Conservation (phyloP, 2,329 filamentous ascomycete genomes). For the Epichloe elymi region DNA sequence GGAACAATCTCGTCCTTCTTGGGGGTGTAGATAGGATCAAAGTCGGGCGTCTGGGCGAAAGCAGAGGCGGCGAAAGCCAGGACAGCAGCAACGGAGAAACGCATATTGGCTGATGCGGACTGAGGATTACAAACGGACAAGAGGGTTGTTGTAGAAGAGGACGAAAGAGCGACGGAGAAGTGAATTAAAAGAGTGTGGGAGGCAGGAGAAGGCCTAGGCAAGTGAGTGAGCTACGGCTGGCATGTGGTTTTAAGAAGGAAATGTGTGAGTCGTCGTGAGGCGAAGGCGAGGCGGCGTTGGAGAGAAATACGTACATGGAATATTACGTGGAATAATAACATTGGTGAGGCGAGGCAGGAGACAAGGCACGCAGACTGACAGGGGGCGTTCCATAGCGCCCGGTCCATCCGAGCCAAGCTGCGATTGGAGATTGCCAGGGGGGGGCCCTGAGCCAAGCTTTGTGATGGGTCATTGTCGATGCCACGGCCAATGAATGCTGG, state of each 20-base stretch:
- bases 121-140: neutral
- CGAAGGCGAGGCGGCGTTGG: constrained; percentile 10
- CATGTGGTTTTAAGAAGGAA: constrained; percentile 9
- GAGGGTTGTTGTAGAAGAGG: neutral
- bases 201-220: constrained; percentile 13
- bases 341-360: constrained; percentile 3
- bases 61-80: constrained; percentile 38
- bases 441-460: neutral
- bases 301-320: constrained; percentile 1
- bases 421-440: too few relatives aligned
- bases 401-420: too few relatives aligned
- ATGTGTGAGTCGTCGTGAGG: neutral
- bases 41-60: constrained; percentile 41
- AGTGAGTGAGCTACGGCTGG: constrained; percentile 14
- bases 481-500: neutral
- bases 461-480: neutral
- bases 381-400: neutral
- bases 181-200: constrained; percentile 19
- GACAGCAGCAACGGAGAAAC: constrained; percentile 35
- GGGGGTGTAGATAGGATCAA: constrained; percentile 40
- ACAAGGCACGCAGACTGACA: neutral
- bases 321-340: neutral
- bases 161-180: constrained; percentile 6
- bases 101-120: constrained; percentile 35
- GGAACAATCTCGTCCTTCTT: constrained; percentile 26